These are phyloP conservation scores for Phytopythium aichiense DNA, from an alignment of 352 stramenopile species.

Conservation along the genomic window DNA sequence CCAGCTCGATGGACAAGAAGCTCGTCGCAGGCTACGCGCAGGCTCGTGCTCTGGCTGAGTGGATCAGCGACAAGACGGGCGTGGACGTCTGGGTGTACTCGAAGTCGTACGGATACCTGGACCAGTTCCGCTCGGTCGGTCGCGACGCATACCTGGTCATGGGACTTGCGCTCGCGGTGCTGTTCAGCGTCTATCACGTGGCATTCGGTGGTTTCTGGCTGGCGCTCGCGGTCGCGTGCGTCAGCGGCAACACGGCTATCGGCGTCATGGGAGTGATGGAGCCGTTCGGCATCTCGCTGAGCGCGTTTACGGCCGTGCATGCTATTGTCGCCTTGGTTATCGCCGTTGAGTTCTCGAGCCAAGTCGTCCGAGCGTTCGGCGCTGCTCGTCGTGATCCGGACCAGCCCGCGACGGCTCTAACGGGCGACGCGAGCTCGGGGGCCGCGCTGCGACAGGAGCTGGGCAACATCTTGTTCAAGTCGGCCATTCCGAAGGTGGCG, in stretches of 20 bases:
- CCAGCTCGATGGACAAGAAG: conserved; percentile 24
- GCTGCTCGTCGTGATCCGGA: conserved; percentile 17
- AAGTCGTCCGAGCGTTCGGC: conserved; percentile 62
- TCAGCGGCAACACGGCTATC: conserved; percentile 44
- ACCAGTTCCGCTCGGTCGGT: conserved; percentile 66
- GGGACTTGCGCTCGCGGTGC: conserved; percentile 30
- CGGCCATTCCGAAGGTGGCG: conserved; percentile 37
- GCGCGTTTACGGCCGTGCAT: conserved; percentile 81
- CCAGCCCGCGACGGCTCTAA: conserved; percentile 14
- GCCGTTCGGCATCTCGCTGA: conserved; percentile 61
- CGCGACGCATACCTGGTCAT: conserved; percentile 48
- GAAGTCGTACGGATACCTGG: conserved; percentile 53
- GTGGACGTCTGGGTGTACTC: conserved; percentile 73
- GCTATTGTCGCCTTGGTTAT: conserved; percentile 71
- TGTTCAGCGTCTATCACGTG: conserved; percentile 46
- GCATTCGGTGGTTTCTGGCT: conserved; percentile 48
- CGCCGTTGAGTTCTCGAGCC: conserved; percentile 75
- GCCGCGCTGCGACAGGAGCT: conserved; percentile 36
- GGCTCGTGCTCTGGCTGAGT: conserved; percentile 48
- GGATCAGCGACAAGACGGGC: conserved; percentile 62
- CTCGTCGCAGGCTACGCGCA: conserved; percentile 42
- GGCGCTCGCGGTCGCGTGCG: conserved; percentile 38
- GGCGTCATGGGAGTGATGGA: conserved; percentile 64
- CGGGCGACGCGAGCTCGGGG: conserved; percentile 29
- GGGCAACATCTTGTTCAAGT: conserved; percentile 30